These are phyloP conservation scores for Begonia peltatifolia DNA, from an alignment of 306 rosid genomes.

Conservation along the genomic window DNA sequence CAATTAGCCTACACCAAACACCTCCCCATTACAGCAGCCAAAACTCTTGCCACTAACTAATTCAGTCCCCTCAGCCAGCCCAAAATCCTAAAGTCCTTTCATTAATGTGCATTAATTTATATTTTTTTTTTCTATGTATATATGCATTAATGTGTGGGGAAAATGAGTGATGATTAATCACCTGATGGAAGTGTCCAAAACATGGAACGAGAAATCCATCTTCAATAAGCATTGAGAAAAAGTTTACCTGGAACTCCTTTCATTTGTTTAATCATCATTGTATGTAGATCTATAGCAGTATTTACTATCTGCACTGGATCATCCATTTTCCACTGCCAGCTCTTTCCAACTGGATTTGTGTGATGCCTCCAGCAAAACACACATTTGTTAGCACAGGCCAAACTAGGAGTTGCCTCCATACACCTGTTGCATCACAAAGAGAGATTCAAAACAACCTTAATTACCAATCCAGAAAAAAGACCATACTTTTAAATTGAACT, in stretches of 20 bases:
- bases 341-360: constrained; percentile 94
- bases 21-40: too few species aligned
- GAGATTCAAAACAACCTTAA: not conserved
- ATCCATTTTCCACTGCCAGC: constrained; percentile 99
- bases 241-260: constrained; percentile 96
- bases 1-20: too few species aligned
- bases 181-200: not conserved
- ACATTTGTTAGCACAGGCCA: constrained; percentile 97
- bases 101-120: too few species aligned
- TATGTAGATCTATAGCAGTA: constrained; percentile 66
- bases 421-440: constrained; percentile 49
- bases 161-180: too few species aligned
- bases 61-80: too few species aligned
- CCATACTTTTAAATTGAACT: too few species aligned
- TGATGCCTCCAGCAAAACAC: constrained; percentile 99
- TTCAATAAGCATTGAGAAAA: not conserved
- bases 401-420: constrained; percentile 98
- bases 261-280: constrained; percentile 93
- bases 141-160: too few species aligned
- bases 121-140: too few species aligned
- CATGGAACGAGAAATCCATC: not conserved
- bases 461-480: not conserved
- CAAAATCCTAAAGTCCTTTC: too few species aligned
- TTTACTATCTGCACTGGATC: constrained; percentile 80
- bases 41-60: too few species aligned